phyloP scores from a whole-genome alignment of 1,139 yeast genomes.

The Kodamaea suecica region DNA sequence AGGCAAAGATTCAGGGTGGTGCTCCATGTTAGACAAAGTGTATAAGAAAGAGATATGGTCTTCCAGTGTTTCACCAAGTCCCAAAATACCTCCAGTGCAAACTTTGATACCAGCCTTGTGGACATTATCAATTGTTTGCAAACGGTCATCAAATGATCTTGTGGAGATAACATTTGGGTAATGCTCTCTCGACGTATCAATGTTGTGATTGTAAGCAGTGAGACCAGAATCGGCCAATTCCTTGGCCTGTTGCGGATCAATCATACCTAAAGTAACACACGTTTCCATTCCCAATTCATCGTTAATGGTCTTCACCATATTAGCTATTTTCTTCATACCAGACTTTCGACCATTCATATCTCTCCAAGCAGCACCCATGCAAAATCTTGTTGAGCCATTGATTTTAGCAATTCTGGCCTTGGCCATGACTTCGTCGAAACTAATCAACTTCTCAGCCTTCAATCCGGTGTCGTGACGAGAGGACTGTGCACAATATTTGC shows the following conservation, averaged over 20 bases:
- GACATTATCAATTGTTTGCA: constrained; percentile 62
- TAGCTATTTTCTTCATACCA: constrained; percentile 58
- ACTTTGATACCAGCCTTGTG: constrained; percentile 65
- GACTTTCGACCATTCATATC: constrained; percentile 78
- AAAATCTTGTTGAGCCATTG: constrained; percentile 74
- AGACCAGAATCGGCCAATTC: constrained; percentile 64
- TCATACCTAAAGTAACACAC: constrained; percentile 81
- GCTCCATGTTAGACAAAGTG: constrained; percentile 63
- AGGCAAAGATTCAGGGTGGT: constrained; percentile 81
- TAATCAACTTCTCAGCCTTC: constrained; percentile 62
- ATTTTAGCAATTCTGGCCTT: constrained; percentile 64
- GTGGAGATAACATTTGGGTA: constrained; percentile 71
- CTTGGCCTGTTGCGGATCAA: constrained; percentile 58
- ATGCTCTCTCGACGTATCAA: constrained; percentile 76
- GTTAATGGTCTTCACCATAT: constrained; percentile 65
- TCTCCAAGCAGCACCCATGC: constrained; percentile 90
- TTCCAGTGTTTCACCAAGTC: constrained; percentile 70
- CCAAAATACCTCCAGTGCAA: constrained; percentile 79
- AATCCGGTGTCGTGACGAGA: constrained; percentile 65
- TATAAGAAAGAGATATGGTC: constrained; percentile 69
- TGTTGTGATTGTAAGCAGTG: constrained; percentile 79
- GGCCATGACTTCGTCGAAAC: constrained; percentile 57
- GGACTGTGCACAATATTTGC: constrained; percentile 79
- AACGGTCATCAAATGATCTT: constrained; percentile 66
- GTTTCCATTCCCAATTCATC: constrained; percentile 65